Evolutionary conservation across 1,139 yeast species (phyloP).

Genomic region (Kodamaea ohmeri): DNA sequence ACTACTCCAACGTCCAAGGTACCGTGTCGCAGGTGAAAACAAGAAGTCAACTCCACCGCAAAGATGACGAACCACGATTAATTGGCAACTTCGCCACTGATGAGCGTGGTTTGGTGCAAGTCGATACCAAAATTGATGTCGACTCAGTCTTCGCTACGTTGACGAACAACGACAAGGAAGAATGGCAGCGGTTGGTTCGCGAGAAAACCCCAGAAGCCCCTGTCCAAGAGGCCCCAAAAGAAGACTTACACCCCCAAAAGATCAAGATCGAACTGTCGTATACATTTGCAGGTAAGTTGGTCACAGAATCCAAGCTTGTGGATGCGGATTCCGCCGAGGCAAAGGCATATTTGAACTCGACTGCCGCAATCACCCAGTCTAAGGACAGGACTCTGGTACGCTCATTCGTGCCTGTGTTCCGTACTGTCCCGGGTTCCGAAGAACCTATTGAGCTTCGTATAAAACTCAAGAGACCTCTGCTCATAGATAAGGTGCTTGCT

Average conservation of each 20-base stretch:
- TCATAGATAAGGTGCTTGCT: constrained; percentile 59
- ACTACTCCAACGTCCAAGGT: constrained; percentile 35
- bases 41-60: constrained; percentile 28
- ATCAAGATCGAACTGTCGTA: constrained; percentile 74
- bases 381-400: constrained; percentile 16
- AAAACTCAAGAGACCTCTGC: constrained; percentile 66
- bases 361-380: constrained; percentile 29
- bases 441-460: constrained; percentile 33
- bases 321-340: constrained; percentile 82
- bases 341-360: constrained; percentile 67
- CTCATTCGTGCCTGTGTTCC: constrained; percentile 36
- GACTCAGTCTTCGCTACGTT: constrained; percentile 35
- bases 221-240: constrained; percentile 45
- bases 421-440: constrained; percentile 33
- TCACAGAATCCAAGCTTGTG: constrained; percentile 76
- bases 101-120: constrained; percentile 27
- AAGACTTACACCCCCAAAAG: constrained; percentile 36
- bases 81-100: constrained; percentile 22
- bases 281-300: constrained; percentile 84
- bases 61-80: constrained; percentile 14
- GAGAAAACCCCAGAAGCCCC: constrained; percentile 9
- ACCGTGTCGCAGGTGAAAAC: constrained; percentile 37
- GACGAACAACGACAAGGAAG: constrained; percentile 11
- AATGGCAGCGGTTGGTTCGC: constrained; percentile 13
- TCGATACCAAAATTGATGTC: constrained; percentile 30